Evolutionary conservation across 2,329 filamentous ascomycete genomes (phyloP), one percentile per base, ranked within the genome.

Genomic region (Aureobasidium sp.): DNA sequence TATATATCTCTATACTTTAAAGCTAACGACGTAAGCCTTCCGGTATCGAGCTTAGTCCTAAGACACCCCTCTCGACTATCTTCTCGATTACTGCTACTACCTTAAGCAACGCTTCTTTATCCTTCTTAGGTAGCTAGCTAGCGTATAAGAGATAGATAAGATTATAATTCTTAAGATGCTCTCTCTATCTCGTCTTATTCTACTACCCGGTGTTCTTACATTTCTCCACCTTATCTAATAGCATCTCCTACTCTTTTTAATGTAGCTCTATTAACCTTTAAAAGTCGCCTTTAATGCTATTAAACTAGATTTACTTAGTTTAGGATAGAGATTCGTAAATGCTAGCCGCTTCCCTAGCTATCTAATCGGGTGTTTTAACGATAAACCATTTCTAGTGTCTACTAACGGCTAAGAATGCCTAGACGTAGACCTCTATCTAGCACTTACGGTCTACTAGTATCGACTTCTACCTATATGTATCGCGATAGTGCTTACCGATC

Each of bases 1-100:
- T 47, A 8, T 61, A 33, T 17, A 45, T 62, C 35, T 62, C 62
- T 19, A 56, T 52, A 50, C 65, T 66, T 22, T 52, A 45, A 15
- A 66, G 65, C 65, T 37, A 66, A 35, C 65, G 60, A 17, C 59
- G 48, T 19, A 64, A 62, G 47, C 65, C 64, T 17, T 42, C n/a
- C 17, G 49, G 54, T 15, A 66, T 56, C 40, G 57, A 60, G 50
- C 24, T 59, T 12, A 66, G 64, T 31, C 64, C 62, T 42, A 44
- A 57, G 47, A 66, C 60, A 42, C 62, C 60, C 57, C 39, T 63
- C 56, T 66, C 65, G 40, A 66, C 53, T 27, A 65, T 50, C 48
- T 37, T 35, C 29, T 50, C n/a, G n/a, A 50, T 50, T 3, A 50
- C 31, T 2, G 15, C 48, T 33, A 14, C 60, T 40, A 27, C 48